Evolutionary conservation across 139 green algal species (phyloP).

Genomic region (Picochlorum sp.): DNA sequence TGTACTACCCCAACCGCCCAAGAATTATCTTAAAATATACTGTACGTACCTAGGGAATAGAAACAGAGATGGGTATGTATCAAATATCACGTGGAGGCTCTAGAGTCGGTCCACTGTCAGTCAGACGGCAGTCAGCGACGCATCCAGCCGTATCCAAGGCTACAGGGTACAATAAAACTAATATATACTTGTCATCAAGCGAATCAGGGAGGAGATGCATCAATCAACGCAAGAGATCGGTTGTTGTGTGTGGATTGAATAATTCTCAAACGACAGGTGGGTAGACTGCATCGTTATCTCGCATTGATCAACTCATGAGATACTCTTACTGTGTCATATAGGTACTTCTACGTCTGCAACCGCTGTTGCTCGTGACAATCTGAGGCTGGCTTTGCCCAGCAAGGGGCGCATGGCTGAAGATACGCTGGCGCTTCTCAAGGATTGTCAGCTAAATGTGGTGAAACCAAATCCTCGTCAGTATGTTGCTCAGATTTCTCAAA

Average conservation of each 20-base stretch:
- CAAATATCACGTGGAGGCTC: background rate
- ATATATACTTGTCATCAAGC: too few relatives aligned
- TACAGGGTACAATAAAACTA: too few relatives aligned
- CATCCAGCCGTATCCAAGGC: background rate
- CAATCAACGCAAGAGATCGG: too few relatives aligned
- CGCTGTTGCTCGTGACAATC: constrained; percentile 5
- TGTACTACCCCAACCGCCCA: too few relatives aligned
- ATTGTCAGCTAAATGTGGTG: constrained; percentile 84
- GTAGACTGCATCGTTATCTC: too few relatives aligned
- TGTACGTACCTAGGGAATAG: too few relatives aligned
- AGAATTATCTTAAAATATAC: too few relatives aligned
- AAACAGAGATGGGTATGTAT: background rate
- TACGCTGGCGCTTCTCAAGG: constrained; percentile 84
- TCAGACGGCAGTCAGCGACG: constrained; percentile 4
- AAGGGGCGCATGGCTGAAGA: constrained; percentile 99
- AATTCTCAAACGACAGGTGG: too few relatives aligned
- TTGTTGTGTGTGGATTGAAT: too few relatives aligned
- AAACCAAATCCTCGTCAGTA: constrained; percentile 98
- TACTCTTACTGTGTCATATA: too few relatives aligned
- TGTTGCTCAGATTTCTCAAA: constrained; percentile 81
- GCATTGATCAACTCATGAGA: too few relatives aligned
- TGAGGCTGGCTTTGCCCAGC: constrained; percentile 83
- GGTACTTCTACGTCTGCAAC: constrained; percentile 1
- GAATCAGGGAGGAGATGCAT: too few relatives aligned
- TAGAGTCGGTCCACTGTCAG: background rate